Conservation (phyloP, 805 yeast genomes). For the Saccharomycopsis microspora region DNA sequence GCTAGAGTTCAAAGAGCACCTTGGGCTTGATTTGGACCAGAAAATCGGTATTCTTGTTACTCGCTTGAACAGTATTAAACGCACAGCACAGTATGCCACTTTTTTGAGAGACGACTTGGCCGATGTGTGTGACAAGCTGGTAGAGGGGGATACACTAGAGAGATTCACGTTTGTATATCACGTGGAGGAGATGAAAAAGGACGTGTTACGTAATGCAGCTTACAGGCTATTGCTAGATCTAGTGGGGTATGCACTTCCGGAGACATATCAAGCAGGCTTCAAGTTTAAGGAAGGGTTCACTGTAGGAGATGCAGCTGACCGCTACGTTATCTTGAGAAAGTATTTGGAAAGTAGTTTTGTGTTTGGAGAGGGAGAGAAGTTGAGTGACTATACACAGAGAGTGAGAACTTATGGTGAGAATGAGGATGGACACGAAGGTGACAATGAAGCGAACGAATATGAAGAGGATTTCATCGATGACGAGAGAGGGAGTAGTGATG, state of each 20-base stretch:
- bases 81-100: not conserved
- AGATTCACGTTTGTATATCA: not conserved
- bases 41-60: conserved; percentile 32
- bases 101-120: not conserved
- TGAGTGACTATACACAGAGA: conserved; percentile 24
- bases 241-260: conserved; percentile 36
- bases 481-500: not conserved
- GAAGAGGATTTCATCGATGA: not conserved
- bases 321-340: conserved; percentile 28
- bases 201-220: conserved; percentile 35
- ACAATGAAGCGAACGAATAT: not conserved
- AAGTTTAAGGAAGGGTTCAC: conserved; percentile 26
- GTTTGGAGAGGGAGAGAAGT: conserved; percentile 25
- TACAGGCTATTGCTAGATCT: conserved; percentile 34
- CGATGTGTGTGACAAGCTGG: not conserved
- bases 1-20: conserved; percentile 20
- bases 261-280: conserved; percentile 28
- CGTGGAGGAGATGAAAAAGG: conserved; percentile 14
- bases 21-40: not conserved
- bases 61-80: not conserved
- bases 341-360: conserved; percentile 28
- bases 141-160: not conserved
- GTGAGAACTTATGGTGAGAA: conserved; percentile 2
- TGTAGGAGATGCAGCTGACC: conserved; percentile 24
- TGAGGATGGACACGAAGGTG: not conserved